Evolutionary conservation across 2,329 filamentous ascomycete genomes (phyloP), one percentile per base, ranked within the genome.

Genomic region (Botrytis paeoniae): DNA sequence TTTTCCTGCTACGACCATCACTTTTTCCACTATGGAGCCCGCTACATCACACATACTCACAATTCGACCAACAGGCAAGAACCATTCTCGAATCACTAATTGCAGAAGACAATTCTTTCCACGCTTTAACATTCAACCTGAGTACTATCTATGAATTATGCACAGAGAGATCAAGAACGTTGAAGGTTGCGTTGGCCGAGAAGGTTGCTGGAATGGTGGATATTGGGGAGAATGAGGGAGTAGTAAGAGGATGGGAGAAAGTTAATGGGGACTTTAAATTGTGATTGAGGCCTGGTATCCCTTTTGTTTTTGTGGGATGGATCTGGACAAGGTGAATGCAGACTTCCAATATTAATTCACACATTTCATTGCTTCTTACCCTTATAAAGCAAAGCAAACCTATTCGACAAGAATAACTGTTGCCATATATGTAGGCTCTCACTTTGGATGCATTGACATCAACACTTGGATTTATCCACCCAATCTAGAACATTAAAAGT

Each of bases 111-210:
- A 85, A 89, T 59, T 88, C 89, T 0, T 98, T 95, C 73, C 91
- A 93, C 75, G 93, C 93, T 0, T 83, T 97, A 3, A 88, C 97
- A 0, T 97, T 98, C 83, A 98, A 98, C 80, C 83, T 99, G 20
- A 90, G 91, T 18, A 98, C 95, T 0, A 89, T 97, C 78, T 98
- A 97, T 80, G 96, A 98, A 82, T 86, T 98, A 12, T 96, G 93
- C 80, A 95, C 93, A 0, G 95, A 98, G 78, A 87, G 88, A 75
- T 89, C 93, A 60, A 85, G 88, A 66, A 86, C 86, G 20, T 82
- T 92, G 77, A 98, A 98, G 85, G 82, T 88, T 43, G 85, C 84
- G 39, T 84, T 98, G 29, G 90, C 92, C 2, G 92, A 94, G 78
- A 88, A 86, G 69, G 86, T 96, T 29, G 91, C 93, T 1, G 83